Evolutionary conservation across 1,139 yeast species (phyloP), one percentile per base, ranked within the genome.

Genomic region (Zygoascus hellenicus): DNA sequence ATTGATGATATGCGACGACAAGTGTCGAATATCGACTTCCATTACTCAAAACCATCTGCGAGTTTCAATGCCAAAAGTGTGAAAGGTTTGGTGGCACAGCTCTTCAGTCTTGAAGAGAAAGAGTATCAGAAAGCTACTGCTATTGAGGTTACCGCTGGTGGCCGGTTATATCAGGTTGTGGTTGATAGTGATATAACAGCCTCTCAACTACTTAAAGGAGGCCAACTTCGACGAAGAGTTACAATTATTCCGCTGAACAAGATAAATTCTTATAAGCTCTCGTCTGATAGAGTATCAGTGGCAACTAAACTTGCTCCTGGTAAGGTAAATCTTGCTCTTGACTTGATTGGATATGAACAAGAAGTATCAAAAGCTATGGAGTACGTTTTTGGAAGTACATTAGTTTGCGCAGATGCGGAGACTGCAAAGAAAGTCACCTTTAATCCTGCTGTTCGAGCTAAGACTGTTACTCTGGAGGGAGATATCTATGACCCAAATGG

Each of bases 401-500:
- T 94, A 43, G 77, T 94, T 39, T 92, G 98, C 67, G 71, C 79
- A 30, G 95, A 89, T 65, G 86, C 96, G 0, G 83, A 85, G 28
- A 81, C 95, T 0, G 98, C 98, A 1, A 85, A 90, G 58, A 71
- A 74, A 42, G 84, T 92, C 3, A 89, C 98, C 0, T 94, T 90
- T 64, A 81, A 90, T 63, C 94, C 92, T 0, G 74, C 78, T 50
- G 80, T 92, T 11, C 75, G 87, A 54, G 74, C 90, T 0, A 80
- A 92, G 58, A 83, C 96, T n/a, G 90, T 94, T 11, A 94, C 99
- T 0, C 64, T 86, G 37, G 94, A 90, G 46, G 99, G 98, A 43
- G 98, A 92, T 65, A 77, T 83, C 9, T 94, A 90, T 66, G 98
- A 94, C 62, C 98, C 98, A 0, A 89, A 84, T 57, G 99, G 99